Base-by-base conservation (phyloP, 345 rosid genomes). In the Moricandia moricandioides region DNA sequence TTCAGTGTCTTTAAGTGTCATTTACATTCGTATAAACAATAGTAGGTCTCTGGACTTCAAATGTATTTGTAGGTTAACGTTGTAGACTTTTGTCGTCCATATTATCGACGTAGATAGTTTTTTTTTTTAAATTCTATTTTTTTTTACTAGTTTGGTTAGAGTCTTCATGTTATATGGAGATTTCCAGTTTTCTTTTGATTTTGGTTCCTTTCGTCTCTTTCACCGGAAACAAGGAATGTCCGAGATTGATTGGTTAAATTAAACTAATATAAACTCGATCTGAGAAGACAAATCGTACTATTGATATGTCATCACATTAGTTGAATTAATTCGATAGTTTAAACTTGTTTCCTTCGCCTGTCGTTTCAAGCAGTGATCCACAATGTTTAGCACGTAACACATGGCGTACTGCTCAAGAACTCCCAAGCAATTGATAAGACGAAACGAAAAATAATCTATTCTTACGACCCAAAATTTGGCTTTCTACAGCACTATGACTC, bases 171-270 rank as follows among this genome's bases (percentile, higher is more conserved):
- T 59, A 4, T 33, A 13, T 47, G 30, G 35, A 14, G 34, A 47
- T 24, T 33, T 35, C 30, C 61, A 18, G 5, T 12, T 18, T 58
- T 40, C 7, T 73, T 65, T 14, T 16, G 47, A 54, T 33, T 33
- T 40, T 61, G 33, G 68, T 75, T 62, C 13, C 24, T 66, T 39
- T 76, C 35, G 64, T 39, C 62, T 30, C 37, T 61, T 69, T 75
- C 79, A 67, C 55, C 62, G 8, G 56, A 60, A 51, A 61, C 57
- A 75, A 60, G 69, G 63, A 75, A 69, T 69, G 70, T 76, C 75
- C 52, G 30, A 55, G 39, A 76, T 29, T 69, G 49, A 69, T 62
- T 47, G 51, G 62, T 54, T 62, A 14, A 13, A 21, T 61, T 76
- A 76, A 49, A 52, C 1, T 68, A 68, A 68, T 52, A 68, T 69